phyloP scores from a whole-genome alignment of 257 asterid genomes.

The Solanum clarkiae region DNA sequence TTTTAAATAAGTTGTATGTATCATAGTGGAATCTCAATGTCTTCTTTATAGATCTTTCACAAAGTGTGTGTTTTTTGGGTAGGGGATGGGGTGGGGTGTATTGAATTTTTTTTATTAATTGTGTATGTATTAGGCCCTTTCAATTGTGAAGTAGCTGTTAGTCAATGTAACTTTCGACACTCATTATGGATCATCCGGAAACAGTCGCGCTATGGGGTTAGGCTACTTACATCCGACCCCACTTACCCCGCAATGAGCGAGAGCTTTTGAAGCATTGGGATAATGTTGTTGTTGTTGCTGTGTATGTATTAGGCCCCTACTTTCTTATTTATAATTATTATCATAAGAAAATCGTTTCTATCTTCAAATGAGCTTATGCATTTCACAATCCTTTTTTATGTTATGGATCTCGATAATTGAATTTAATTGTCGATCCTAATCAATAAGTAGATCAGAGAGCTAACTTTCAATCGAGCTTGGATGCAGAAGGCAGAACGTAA shows the following conservation, averaged over 20 bases:
- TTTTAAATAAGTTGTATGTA: background rate
- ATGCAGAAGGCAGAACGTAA: too few species aligned
- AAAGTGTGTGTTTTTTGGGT: background rate
- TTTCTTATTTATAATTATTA: background rate
- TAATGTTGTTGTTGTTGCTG: too few species aligned
- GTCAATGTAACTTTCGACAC: too few species aligned
- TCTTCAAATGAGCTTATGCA: background rate
- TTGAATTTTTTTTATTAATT: background rate
- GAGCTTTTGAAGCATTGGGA: too few species aligned
- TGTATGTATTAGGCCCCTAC: background rate
- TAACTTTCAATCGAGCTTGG: too few species aligned
- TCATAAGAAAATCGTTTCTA: background rate
- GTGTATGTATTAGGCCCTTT: background rate
- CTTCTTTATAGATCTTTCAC: background rate
- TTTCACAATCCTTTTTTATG: background rate
- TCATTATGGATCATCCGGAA: too few species aligned
- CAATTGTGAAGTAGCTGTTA: too few species aligned
- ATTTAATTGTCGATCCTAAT: background rate
- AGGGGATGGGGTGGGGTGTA: too few species aligned
- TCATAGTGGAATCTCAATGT: background rate
- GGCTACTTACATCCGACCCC: too few species aligned
- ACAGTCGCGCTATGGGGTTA: too few species aligned
- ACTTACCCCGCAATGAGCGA: too few species aligned
- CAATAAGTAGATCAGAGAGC: too few species aligned
- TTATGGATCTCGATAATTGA: background rate